A percentile compares a stretch with the other conserved stretches of the same genome.
Conservation (phyloP, 164 flowering plant genomes). For the Echeveria elegans region DNA sequence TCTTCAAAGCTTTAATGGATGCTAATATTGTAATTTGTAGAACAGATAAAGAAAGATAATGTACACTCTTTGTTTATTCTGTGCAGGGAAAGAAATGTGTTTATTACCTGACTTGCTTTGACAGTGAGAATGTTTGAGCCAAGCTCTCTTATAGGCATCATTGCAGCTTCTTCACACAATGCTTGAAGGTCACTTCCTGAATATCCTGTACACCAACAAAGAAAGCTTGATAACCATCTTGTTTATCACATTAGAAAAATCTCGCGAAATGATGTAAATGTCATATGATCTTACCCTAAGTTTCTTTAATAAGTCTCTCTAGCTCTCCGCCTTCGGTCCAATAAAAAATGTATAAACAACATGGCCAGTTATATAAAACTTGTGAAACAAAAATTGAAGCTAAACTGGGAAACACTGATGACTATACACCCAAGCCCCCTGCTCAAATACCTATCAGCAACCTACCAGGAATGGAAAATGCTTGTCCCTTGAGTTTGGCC, state of each 20-base stretch:
- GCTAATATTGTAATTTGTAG: no score
- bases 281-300: constrained; percentile 52
- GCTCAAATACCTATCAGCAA: constrained; percentile 7
- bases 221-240: background rate
- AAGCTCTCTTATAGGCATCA: constrained; percentile 68
- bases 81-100: background rate
- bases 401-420: background rate
- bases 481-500: constrained; percentile 77
- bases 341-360: background rate
- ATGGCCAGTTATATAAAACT: background rate
- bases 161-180: constrained; percentile 35
- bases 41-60: background rate
- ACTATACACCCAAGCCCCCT: background rate
- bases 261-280: background rate
- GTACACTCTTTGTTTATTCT: background rate
- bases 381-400: background rate
- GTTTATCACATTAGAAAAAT: background rate
- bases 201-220: constrained; percentile 45
- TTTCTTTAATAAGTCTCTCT: constrained; percentile 68
- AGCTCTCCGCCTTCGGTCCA: constrained; percentile 59
- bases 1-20: background rate
- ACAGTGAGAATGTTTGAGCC: constrained; percentile 79
- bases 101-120: constrained; percentile 68
- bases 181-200: constrained; percentile 99
- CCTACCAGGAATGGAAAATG: constrained; percentile 85